Base-by-base conservation (phyloP, 805 yeast genomes). In the Yarrowia phangngaensis region DNA sequence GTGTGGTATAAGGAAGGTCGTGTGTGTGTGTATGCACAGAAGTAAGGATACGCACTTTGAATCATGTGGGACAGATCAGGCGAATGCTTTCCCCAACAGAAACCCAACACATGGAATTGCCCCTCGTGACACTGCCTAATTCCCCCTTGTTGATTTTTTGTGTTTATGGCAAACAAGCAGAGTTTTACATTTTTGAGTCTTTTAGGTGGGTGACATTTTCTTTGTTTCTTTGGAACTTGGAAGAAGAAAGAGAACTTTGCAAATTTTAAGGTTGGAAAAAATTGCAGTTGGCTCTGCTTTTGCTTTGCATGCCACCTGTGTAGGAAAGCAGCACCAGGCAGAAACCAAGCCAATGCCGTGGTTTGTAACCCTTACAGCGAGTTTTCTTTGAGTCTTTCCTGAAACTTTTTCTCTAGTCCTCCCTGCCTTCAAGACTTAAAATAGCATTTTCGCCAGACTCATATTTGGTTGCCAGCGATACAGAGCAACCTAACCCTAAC, bases 291-390 rank as follows among this genome's bases (percentile, higher is more conserved):
- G 27, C 45, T 38, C 27, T 38, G 45, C 45, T 13, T 38, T 38
- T 38, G 32, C 45, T 38, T 27, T 38, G 45, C 45, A 38, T 38
- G 27, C 45, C 45, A 38, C 11, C 45, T 38, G 45, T 38, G 32
- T 19, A 30, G 32, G 26, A 31, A 31, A 38, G 45, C 45, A 38
- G 45, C 31, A 19, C 24, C 45, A 17, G 27, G 45, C 45, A 38
- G 32, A 38, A 26, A 32, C 27, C 45, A 26, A 19, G 45, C 30
- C 32, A 15, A 23, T 6, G 15, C 16, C 41, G 14, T 16, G n/a
- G n/a, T n/a, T n/a, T n/a, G n/a, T 22, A 26, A 19, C 32, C 31
- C 45, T 26, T 27, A 17, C 45, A 38, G 19, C 11, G n/a, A n/a
- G n/a, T n/a, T n/a, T n/a, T n/a, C n/a, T n/a, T n/a, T n/a, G n/a